These are phyloP conservation scores for Tilletiaria anomala DNA, from an alignment of 1,284 basidiomycete genomes.

Conservation along the genomic window DNA sequence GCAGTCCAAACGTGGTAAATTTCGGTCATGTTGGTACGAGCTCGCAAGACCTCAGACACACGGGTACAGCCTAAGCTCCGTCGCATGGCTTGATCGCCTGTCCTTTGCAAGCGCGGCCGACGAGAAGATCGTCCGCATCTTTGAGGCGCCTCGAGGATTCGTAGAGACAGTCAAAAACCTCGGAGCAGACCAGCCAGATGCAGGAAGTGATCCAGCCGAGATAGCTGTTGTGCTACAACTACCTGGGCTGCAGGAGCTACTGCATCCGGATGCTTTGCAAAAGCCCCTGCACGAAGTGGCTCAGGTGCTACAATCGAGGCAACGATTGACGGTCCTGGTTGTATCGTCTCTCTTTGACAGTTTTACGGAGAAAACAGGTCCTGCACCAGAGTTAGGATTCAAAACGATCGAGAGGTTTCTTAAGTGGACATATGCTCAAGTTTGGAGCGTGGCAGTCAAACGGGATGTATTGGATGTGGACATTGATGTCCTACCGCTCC, in stretches of 20 bases:
- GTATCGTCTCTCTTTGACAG: neutral
- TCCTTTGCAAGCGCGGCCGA: slow-evolving; percentile 35
- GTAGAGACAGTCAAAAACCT: slow-evolving; percentile 12
- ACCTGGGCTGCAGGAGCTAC: too few relatives aligned
- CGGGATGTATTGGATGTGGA: slow-evolving; percentile 15
- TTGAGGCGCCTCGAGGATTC: slow-evolving; percentile 28
- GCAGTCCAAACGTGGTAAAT: slow-evolving; percentile 1
- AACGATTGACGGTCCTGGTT: neutral
- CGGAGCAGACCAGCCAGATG: too few relatives aligned
- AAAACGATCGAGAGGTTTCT: slow-evolving; percentile 24
- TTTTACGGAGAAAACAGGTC: too few relatives aligned
- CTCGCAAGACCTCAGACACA: slow-evolving; percentile 37
- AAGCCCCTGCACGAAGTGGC: too few relatives aligned
- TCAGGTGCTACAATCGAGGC: too few relatives aligned
- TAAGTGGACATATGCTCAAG: slow-evolving; percentile 25
- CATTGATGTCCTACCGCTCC: slow-evolving; percentile 22
- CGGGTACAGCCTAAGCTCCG: slow-evolving; percentile 28
- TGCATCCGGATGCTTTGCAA: too few relatives aligned
- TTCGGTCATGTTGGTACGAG: slow-evolving; percentile 24
- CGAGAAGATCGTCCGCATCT: slow-evolving; percentile 37
- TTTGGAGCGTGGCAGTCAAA: slow-evolving; percentile 23
- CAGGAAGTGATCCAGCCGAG: too few relatives aligned
- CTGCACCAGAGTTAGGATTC: too few relatives aligned
- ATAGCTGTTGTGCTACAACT: too few relatives aligned
- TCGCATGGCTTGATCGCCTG: slow-evolving; percentile 29